Conservation (phyloP, 2,329 filamentous ascomycete species). For the Aotearoamyces nothofagi region DNA sequence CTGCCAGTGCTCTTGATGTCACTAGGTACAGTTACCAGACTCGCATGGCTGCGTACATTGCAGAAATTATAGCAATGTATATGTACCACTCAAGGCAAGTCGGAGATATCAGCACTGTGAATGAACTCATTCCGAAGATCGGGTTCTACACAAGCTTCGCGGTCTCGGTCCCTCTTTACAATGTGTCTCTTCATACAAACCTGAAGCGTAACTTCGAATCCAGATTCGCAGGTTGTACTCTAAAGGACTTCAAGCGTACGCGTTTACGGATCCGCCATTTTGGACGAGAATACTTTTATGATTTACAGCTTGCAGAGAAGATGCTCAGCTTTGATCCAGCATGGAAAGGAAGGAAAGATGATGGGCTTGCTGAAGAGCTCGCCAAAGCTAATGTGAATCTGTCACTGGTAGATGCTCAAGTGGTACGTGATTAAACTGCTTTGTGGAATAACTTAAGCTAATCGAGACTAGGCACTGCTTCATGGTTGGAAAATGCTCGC, state of each 20-base stretch:
- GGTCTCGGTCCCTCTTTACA: slow-evolving; percentile 68
- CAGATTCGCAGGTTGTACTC: slow-evolving; percentile 57
- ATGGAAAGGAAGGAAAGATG: slow-evolving; percentile 54
- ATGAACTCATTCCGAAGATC: slow-evolving; percentile 57
- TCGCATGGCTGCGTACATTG: slow-evolving; percentile 64
- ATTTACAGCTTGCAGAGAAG: slow-evolving; percentile 57
- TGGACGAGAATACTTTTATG: slow-evolving; percentile 72
- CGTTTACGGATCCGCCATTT: slow-evolving; percentile 47
- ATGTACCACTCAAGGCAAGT: slow-evolving; percentile 73
- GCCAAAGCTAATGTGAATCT: slow-evolving; percentile 79
- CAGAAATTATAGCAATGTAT: slow-evolving; percentile 82
- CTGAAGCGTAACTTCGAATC: slow-evolving; percentile 71
- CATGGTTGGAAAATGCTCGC: slow-evolving; percentile 82
- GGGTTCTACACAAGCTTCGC: slow-evolving; percentile 70
- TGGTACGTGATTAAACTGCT: slow-evolving; percentile 35
- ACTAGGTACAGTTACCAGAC: slow-evolving; percentile 39
- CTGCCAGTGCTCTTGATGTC: slow-evolving; percentile 33
- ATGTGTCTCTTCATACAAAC: slow-evolving; percentile 72
- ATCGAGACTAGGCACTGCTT: slow-evolving; percentile 50
- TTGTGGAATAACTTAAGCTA: neutral
- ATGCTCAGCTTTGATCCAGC: slow-evolving; percentile 64
- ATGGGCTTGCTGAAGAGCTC: slow-evolving; percentile 73
- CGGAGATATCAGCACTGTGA: slow-evolving; percentile 51
- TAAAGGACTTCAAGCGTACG: slow-evolving; percentile 73
- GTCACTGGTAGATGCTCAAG: slow-evolving; percentile 82